Evolutionary conservation across 306 rosid species (phyloP).

Genomic region (Quercus suber): DNA sequence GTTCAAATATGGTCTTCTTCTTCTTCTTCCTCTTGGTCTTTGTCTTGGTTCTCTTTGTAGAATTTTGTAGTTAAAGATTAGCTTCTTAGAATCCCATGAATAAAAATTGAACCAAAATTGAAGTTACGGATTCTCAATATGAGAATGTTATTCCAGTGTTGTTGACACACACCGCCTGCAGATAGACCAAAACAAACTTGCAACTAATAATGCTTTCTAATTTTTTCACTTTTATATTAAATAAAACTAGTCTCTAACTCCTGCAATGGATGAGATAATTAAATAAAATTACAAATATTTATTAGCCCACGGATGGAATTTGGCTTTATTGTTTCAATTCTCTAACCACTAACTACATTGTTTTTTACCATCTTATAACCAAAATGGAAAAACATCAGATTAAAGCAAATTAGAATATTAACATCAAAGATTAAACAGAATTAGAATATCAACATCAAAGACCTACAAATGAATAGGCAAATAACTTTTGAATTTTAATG

Average conservation of each 20-base stretch:
- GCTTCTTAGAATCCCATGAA: conserved; percentile 12
- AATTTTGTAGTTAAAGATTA: conserved; percentile 7
- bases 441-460: too few relatives aligned
- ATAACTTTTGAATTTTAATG: too few relatives aligned
- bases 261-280: not conserved
- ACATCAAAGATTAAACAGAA: too few relatives aligned
- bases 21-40: conserved; percentile 1
- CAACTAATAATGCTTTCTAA: not conserved
- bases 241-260: not conserved
- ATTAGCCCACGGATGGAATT: too few relatives aligned
- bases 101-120: conserved; percentile 7
- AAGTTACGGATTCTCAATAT: not conserved
- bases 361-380: too few relatives aligned
- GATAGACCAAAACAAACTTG: conserved; percentile 27
- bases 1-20: not conserved
- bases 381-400: too few relatives aligned
- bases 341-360: too few relatives aligned
- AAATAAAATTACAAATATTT: not conserved
- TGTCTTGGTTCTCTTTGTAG: conserved; percentile 11
- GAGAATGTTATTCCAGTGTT: conserved; percentile 17
- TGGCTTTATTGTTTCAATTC: too few relatives aligned
- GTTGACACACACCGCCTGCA: conserved; percentile 9
- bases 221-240: not conserved
- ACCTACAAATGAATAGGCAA: too few relatives aligned
- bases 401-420: too few relatives aligned